Percentiles rank a stretch among this genome's conserved stretches.
Conservation (phyloP, 2,329 filamentous ascomycete genomes). For the Stromatinia cepivora region DNA sequence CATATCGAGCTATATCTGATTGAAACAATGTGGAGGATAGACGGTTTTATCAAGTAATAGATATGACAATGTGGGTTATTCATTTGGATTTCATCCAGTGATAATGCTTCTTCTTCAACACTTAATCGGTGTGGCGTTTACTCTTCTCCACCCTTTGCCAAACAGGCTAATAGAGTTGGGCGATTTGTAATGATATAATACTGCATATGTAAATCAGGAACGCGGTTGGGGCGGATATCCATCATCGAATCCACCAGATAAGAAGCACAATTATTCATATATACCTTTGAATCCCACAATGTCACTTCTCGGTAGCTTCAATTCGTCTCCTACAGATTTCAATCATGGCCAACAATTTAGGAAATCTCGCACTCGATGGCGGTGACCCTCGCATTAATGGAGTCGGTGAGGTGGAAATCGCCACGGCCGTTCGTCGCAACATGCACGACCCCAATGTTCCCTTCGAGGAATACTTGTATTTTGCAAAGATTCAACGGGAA, state of each 20-base stretch:
- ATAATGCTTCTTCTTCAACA: background rate
- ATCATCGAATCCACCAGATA: background rate
- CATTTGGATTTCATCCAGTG: constrained; percentile 1
- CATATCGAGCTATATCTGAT: background rate
- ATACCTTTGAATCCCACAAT: constrained; percentile 1
- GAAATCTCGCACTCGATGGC: constrained; percentile 21
- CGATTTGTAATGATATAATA: no score
- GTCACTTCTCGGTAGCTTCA: background rate
- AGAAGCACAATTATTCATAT: constrained; percentile 1
- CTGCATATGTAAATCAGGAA: background rate
- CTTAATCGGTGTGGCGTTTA: background rate
- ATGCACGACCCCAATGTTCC: constrained; percentile 38
- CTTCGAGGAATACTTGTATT: constrained; percentile 43
- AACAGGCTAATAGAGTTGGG: background rate
- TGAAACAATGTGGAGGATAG: constrained; percentile 7
- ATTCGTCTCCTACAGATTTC: background rate
- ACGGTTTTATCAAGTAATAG: background rate
- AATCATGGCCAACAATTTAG: constrained; percentile 21
- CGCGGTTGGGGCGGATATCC: constrained; percentile 1
- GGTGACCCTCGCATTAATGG: constrained; percentile 22
- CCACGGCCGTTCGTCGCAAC: constrained; percentile 16
- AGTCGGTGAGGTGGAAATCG: constrained; percentile 12
- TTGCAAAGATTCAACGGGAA: constrained; percentile 38
- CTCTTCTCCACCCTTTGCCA: background rate
- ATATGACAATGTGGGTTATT: background rate